phyloP scores from a whole-genome alignment of 148 eudicot genomes.

The Diospyros lotus region DNA sequence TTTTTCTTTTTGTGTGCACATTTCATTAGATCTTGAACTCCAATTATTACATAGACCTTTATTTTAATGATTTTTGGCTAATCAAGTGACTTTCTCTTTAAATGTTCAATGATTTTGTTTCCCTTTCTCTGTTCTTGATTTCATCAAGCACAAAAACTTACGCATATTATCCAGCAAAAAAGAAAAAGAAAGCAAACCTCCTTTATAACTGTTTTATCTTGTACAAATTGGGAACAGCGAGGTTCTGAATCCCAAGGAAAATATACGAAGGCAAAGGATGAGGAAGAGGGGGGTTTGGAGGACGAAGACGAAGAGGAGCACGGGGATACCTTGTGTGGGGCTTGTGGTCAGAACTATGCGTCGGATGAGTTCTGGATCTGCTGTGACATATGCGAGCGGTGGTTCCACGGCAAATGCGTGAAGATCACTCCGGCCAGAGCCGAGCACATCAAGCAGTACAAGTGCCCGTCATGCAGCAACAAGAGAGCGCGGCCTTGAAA shows the following conservation, averaged over 20 bases:
- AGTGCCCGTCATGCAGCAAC: slow-evolving; percentile 73
- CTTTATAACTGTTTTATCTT: background rate
- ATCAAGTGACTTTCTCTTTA: too few species aligned
- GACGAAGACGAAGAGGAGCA: slow-evolving; percentile 69
- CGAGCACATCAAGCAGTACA: slow-evolving; percentile 77
- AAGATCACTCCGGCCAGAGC: slow-evolving; percentile 76
- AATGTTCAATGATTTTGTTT: too few species aligned
- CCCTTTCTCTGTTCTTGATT: too few species aligned
- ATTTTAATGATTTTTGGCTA: too few species aligned
- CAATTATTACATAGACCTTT: too few species aligned
- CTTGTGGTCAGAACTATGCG: slow-evolving; percentile 63
- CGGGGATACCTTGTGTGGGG: slow-evolving; percentile 68
- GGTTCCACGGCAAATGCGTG: slow-evolving; percentile 82
- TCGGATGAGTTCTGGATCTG: slow-evolving; percentile 74
- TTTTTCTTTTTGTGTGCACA: background rate
- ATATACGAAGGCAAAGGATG: slow-evolving; percentile 31
- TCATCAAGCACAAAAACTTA: too few species aligned
- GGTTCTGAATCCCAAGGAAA: slow-evolving; percentile 38
- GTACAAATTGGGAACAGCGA: slow-evolving; percentile 12
- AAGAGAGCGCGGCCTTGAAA: slow-evolving; percentile 54
- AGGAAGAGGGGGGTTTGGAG: slow-evolving; percentile 44
- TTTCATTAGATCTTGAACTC: background rate
- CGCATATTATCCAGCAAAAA: too few species aligned
- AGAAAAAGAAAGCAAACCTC: too few species aligned
- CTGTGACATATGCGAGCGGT: slow-evolving; percentile 69